phyloP scores from a whole-genome alignment of 345 rosid genomes.

The Linum tenue region DNA sequence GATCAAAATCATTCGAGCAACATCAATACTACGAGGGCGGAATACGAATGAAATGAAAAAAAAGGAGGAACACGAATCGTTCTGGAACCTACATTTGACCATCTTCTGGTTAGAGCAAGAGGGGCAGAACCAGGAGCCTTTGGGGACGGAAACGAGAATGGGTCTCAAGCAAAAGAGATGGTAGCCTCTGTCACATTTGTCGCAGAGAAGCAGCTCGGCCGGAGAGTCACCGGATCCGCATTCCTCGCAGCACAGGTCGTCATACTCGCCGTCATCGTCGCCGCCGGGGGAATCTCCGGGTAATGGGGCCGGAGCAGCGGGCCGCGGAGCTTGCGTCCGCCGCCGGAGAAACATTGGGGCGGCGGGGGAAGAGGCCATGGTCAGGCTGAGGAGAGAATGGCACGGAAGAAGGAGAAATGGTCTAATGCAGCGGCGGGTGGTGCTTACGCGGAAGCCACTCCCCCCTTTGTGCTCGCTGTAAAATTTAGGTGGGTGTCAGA shows the following conservation, averaged over 20 bases:
- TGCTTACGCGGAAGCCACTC: no score
- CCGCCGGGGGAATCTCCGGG: neutral
- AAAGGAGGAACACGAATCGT: neutral
- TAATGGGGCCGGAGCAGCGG: neutral
- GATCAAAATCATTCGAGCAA: neutral
- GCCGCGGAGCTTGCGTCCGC: neutral
- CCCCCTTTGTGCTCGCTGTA: no score
- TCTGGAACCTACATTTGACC: constrained; percentile 12
- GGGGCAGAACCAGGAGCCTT: constrained; percentile 26
- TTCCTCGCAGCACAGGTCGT: constrained; percentile 13
- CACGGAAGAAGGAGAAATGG: no score
- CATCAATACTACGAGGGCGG: no score
- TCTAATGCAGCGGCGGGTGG: no score
- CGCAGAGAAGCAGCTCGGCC: constrained; percentile 23
- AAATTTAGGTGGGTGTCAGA: no score
- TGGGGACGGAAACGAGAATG: constrained; percentile 19
- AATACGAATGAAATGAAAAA: neutral
- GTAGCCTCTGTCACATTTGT: constrained; percentile 19
- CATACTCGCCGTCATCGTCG: neutral
- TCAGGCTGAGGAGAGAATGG: no score
- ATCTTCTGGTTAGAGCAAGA: constrained; percentile 13
- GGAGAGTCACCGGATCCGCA: constrained; percentile 18
- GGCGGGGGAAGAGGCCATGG: no score
- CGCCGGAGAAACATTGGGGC: neutral
- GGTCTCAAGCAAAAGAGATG: constrained; percentile 24